Percentiles rank a stretch among this genome's conserved stretches.
phyloP scores from a whole-genome alignment of 805 yeast species.

The Ogataea paradorogensis region DNA sequence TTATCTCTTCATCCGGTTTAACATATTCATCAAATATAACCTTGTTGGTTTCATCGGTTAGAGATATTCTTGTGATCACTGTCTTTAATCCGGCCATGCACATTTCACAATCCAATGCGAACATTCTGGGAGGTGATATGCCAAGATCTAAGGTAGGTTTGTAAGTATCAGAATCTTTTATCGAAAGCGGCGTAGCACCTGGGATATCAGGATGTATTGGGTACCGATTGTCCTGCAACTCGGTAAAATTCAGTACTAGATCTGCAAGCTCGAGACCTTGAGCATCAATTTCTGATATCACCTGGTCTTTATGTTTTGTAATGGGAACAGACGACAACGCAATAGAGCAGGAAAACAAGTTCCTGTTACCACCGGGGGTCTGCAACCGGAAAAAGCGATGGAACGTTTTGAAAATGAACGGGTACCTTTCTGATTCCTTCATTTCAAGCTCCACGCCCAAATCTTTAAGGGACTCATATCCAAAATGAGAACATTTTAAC shows the following conservation, averaged over 20 bases:
- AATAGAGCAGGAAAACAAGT: conserved; percentile 52
- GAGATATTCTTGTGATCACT: conserved; percentile 73
- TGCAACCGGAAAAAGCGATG: conserved; percentile 44
- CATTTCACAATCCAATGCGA: conserved; percentile 94
- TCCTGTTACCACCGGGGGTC: conserved; percentile 64
- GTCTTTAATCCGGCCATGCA: conserved; percentile 61
- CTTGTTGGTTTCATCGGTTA: conserved; percentile 60
- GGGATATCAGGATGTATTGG: conserved; percentile 54
- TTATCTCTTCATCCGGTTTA: conserved; percentile 70
- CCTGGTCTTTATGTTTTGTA: conserved; percentile 50
- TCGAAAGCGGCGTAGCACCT: conserved; percentile 22
- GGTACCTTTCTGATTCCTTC: conserved; percentile 19
- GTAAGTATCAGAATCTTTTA: conserved; percentile 41
- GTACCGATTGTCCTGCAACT: conserved; percentile 42
- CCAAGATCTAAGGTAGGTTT: conserved; percentile 50
- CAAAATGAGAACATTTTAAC: conserved; percentile 45
- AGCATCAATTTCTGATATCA: conserved; percentile 33
- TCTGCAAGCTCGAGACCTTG: conserved; percentile 47
- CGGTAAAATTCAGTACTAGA: conserved; percentile 48
- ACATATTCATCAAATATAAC: conserved; percentile 72
- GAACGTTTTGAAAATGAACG: conserved; percentile 40
- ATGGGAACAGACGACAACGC: conserved; percentile 52
- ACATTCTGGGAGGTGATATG: conserved; percentile 60
- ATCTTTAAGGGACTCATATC: conserved; percentile 20
- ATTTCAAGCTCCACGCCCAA: background rate